These are phyloP conservation scores for Lachancea fermentati DNA, from an alignment of 805 yeast genomes.

Conservation along the genomic window DNA sequence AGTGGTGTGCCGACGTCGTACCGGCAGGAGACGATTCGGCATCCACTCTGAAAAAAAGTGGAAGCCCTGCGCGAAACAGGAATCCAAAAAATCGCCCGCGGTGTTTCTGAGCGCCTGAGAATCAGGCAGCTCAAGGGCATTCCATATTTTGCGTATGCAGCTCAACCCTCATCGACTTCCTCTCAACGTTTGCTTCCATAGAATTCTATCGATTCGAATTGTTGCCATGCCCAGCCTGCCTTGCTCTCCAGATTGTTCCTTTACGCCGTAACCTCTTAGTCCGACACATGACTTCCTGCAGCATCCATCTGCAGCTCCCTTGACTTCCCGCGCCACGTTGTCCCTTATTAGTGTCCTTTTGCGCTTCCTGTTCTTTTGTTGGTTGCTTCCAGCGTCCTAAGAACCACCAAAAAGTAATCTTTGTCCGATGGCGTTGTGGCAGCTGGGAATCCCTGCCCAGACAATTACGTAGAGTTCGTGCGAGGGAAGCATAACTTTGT, in stretches of 20 bases:
- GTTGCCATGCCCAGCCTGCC: too few species aligned
- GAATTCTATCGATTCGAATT: not conserved
- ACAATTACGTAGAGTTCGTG: not conserved
- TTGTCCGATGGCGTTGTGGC: not conserved
- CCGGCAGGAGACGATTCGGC: slow-evolving; percentile 1
- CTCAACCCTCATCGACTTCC: too few species aligned
- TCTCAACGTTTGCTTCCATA: not conserved
- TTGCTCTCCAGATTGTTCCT: not conserved
- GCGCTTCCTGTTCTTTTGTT: not conserved
- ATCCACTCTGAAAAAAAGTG: not conserved
- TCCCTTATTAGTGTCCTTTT: not conserved
- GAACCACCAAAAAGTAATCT: not conserved
- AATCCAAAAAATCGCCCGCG: not conserved
- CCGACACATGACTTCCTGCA: not conserved
- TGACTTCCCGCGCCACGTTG: not conserved
- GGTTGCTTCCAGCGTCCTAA: not conserved
- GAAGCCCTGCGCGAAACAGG: not conserved
- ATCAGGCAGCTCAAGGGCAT: not conserved
- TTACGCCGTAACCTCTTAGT: not conserved
- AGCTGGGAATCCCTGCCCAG: not conserved
- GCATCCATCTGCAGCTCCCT: not conserved
- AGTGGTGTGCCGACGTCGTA: slow-evolving; percentile 2
- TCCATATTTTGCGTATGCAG: too few species aligned
- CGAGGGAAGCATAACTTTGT: not conserved
- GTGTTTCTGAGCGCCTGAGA: too few species aligned